These are phyloP conservation scores for Aureobasidium sp. DNA, from an alignment of 2,329 filamentous ascomycete genomes.

Conservation along the genomic window DNA sequence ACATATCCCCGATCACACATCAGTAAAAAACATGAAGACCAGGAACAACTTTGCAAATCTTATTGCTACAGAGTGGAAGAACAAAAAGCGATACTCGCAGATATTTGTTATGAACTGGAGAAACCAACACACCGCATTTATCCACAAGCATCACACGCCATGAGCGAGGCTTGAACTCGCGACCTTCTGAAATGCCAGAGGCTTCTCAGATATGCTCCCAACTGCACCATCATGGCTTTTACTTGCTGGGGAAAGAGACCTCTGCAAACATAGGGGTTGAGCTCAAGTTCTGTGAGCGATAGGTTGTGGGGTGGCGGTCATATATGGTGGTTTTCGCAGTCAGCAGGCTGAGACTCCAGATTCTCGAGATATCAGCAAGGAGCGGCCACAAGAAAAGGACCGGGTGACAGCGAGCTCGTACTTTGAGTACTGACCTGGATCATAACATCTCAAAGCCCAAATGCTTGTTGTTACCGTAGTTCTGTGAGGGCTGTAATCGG, in stretches of 20 bases:
- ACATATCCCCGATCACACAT: too few relatives aligned
- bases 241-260: not conserved
- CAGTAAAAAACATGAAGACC: too few relatives aligned
- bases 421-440: not conserved
- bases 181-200: not conserved
- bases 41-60: too few relatives aligned
- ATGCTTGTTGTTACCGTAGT: not conserved
- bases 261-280: not conserved
- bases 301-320: not conserved
- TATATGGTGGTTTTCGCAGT: not conserved
- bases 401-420: not conserved
- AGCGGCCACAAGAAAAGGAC: not conserved
- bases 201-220: not conserved
- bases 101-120: too few relatives aligned
- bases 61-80: too few relatives aligned
- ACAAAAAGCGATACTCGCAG: too few relatives aligned
- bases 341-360: not conserved
- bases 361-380: not conserved
- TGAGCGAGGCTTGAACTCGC: not conserved
- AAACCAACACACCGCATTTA: too few relatives aligned
- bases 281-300: not conserved
- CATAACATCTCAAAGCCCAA: not conserved
- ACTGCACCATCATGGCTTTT: not conserved
- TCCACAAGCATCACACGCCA: not conserved
- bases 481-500: not conserved